A percentile compares a stretch with the other conserved stretches of the same genome.
These are phyloP conservation scores for Dichotomopilus funicola DNA, from an alignment of 2,329 filamentous ascomycete genomes.

Conservation along the genomic window DNA sequence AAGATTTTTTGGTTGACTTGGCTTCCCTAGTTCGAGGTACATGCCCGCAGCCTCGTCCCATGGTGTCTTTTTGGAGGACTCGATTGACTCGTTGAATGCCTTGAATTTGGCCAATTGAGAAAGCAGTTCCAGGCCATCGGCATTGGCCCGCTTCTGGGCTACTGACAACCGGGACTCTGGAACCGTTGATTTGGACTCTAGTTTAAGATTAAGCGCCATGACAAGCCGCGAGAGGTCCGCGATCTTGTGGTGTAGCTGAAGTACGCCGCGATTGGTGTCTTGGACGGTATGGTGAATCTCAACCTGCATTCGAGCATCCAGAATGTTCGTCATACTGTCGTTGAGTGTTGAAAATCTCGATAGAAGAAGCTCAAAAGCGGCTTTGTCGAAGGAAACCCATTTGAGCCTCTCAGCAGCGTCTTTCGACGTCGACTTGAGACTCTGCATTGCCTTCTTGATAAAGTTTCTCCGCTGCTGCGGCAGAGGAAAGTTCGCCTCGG, in stretches of 20 bases:
- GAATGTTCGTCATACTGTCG: constrained; percentile 42
- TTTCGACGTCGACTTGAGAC: constrained; percentile 32
- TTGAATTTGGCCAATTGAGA: constrained; percentile 44
- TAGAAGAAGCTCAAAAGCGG: constrained; percentile 39
- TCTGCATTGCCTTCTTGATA: constrained; percentile 39
- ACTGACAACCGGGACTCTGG: constrained; percentile 27
- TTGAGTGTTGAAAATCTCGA: constrained; percentile 39
- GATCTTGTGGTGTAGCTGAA: constrained; percentile 42
- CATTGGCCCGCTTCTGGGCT: constrained; percentile 33
- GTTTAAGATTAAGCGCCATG: constrained; percentile 39
- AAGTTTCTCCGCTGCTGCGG: constrained; percentile 35
- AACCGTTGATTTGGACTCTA: constrained; percentile 27
- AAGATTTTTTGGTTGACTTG: constrained; percentile 29
- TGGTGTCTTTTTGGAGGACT: constrained; percentile 27
- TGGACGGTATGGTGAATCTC: constrained; percentile 43
- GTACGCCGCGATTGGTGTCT: constrained; percentile 41
- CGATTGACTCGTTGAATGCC: constrained; percentile 43
- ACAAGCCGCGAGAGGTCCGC: constrained; percentile 40
- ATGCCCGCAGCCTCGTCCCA: constrained; percentile 33
- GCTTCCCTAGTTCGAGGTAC: constrained; percentile 35
- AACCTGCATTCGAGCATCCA: constrained; percentile 40
- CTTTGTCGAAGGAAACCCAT: constrained; percentile 43
- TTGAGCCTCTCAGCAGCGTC: constrained; percentile 32
- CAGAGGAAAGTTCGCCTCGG: constrained; percentile 39
- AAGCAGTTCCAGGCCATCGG: constrained; percentile 35